A percentile compares a stretch with the other conserved stretches of the same genome.
Conservation (phyloP, 345 rosid species). For the Angophora floribunda region DNA sequence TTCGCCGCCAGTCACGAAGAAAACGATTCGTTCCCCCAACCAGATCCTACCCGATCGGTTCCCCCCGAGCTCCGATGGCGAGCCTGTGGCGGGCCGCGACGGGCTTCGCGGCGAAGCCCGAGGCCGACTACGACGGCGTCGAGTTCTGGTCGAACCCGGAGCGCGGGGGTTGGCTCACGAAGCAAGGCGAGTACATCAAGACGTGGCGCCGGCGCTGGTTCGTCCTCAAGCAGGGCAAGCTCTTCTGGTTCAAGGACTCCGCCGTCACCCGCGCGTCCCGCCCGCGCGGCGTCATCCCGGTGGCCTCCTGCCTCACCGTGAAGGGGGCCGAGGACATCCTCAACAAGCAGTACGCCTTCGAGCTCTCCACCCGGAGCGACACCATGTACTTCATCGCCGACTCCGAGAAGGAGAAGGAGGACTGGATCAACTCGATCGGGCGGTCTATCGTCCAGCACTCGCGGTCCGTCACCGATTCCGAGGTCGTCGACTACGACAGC, state of each 20-base stretch:
- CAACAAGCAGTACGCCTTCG: conserved; percentile 55
- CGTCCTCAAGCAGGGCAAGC: conserved; percentile 59
- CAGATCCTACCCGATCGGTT: neutral
- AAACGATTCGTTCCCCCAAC: neutral
- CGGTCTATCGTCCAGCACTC: conserved; percentile 71
- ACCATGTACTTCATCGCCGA: conserved; percentile 70
- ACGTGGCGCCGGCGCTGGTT: conserved; percentile 83
- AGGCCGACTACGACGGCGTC: conserved; percentile 27
- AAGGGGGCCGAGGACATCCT: conserved; percentile 68
- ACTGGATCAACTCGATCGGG: conserved; percentile 78
- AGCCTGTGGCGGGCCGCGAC: conserved; percentile 42
- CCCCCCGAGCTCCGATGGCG: neutral
- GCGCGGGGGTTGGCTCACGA: conserved; percentile 59
- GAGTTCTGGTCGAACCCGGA: conserved; percentile 69
- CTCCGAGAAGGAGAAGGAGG: conserved; percentile 70
- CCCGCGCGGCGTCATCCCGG: conserved; percentile 64
- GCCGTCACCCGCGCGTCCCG: conserved; percentile 34
- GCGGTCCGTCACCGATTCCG: conserved; percentile 59
- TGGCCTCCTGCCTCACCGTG: conserved; percentile 51
- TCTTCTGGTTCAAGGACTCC: conserved; percentile 75
- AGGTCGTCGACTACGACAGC: conserved; percentile 57
- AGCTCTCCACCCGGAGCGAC: conserved; percentile 40
- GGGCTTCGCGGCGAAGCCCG: conserved; percentile 3
- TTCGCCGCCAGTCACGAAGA: neutral
- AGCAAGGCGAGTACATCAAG: conserved; percentile 65